Base-by-base conservation (phyloP, 106 monocot genomes). In the Cymbidium sinense region DNA sequence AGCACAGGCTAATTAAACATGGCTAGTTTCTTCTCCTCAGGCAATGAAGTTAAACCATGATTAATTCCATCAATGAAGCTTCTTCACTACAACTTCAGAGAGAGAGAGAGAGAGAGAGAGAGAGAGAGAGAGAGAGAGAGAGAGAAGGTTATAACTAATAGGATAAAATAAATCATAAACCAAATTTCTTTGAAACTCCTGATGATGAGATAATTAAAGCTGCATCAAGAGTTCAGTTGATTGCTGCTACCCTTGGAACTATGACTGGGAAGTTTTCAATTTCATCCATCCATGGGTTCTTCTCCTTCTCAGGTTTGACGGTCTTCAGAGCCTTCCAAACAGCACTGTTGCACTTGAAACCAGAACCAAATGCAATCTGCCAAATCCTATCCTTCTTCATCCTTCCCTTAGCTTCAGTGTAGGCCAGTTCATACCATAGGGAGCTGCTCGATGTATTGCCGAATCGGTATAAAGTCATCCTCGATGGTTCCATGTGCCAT, bases 381-480 rank as follows among this genome's bases (percentile, higher is more conserved):
- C 78, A 78, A 31, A 70, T 69, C 47, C 70, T 69, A 70, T 78
- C 47, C 43, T 64, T 69, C 78, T 67, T 78, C 20, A 78, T 70
- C 78, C 70, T 70, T 29, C 78, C 78, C 47, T 78, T 78, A 4
- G 78, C 67, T 29, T 78, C 78, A 19, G 69, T 35, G 70, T 78
- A 78, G 19, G 78, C 78, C 78, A 78, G 23, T 50, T 78, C 78
- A 33, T 78, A 78, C 78, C 78, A 78, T 0, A 78, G 78, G 30
- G 78, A 78, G 70, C 78, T 78, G 78, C 78, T 78, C 20, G 78
- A 78, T 30, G 78, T 78, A 69, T 78, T 78, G 2, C 78, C 78
- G 47, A 78, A 78, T 43, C 78, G 43, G 78, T 70, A 78, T 23
- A 78, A 29, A 19, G 78, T 78, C 78, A 78, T 78, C 78, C 69